Evolutionary conservation across 306 rosid genomes (phyloP), one percentile per base, ranked within the genome.

Genomic region (Quercus glauca): DNA sequence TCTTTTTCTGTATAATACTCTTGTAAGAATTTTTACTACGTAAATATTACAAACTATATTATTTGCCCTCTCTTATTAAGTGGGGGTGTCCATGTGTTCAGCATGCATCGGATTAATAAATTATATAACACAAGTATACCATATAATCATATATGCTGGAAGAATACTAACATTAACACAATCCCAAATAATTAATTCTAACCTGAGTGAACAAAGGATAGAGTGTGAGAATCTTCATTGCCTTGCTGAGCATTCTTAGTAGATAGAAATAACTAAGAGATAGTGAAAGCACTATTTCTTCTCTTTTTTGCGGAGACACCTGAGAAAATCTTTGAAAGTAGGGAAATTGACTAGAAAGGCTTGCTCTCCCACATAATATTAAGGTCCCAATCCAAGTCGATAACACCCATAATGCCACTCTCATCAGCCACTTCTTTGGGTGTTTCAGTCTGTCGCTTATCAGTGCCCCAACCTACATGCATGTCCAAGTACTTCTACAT

Each of bases 181-280:
- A 10, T 35, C 5, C 20, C 13, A 13, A 21, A 8, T 37, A 37
- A 37, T 37, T 37, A 37, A 37, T 43, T 6, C 15, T 43, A 14
- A 93, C 97, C 94, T 93, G 97, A 79, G 92, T 87, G 86, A 89
- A 93, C 88, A 86, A 93, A 51, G 82, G 67, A 0, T 84, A 84
- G 19, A 84, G 88, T 72, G 85, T 81, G 82, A 93, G 86, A 60
- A 93, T 69, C 79, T 93, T 93, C 55, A 87, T 3, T 69, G 90
- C 61, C 49, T 65, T 83, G 86, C 75, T 77, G 0, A 91, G 58
- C 89, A 89, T 78, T 18, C 90, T 85, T 0, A 84, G 83, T 10
- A 57, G 90, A 55, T n/a, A 57, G 56, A 89, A 65, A 68, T 6
- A 86, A 71, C 94, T 84, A 7, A 51, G 78, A 41, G 96, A 83